Evolutionary conservation across 2,329 filamentous ascomycete species (phyloP).

Genomic region (Stemphylium beticola): DNA sequence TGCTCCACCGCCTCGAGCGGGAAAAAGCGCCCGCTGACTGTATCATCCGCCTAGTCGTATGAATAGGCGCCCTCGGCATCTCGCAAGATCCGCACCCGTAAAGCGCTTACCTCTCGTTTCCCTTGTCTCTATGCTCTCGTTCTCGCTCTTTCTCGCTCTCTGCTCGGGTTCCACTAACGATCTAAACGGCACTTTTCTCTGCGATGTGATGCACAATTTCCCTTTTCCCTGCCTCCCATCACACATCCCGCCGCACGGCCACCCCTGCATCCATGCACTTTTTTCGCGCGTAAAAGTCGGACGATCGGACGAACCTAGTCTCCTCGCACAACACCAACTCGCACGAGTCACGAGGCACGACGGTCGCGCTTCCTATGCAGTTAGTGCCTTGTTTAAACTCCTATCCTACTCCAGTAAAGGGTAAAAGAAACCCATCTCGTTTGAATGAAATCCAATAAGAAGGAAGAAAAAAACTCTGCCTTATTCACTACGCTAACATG

Average conservation of each 20-base stretch:
- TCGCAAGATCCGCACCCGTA: constrained; percentile 26
- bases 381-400: not conserved
- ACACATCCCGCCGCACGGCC: constrained; percentile 1
- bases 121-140: not conserved
- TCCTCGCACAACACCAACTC: not conserved
- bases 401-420: not conserved
- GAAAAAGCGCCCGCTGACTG: constrained; percentile 16
- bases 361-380: not conserved
- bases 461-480: constrained; percentile 1
- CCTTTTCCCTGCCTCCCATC: constrained; percentile 13
- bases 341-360: not conserved
- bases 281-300: constrained; percentile 11
- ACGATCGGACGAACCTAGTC: constrained; percentile 16
- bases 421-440: not conserved
- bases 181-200: not conserved
- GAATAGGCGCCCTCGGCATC: constrained; percentile 32
- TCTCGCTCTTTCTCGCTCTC: not conserved
- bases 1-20: not conserved
- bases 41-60: constrained; percentile 11
- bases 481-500: not conserved
- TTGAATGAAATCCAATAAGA: not conserved
- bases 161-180: not conserved
- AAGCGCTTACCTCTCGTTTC: constrained; percentile 1
- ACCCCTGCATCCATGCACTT: constrained; percentile 2
- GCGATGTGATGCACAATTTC: constrained; percentile 21